Conservation (phyloP, 2,329 filamentous ascomycete genomes). For the Calonectria honghensis region DNA sequence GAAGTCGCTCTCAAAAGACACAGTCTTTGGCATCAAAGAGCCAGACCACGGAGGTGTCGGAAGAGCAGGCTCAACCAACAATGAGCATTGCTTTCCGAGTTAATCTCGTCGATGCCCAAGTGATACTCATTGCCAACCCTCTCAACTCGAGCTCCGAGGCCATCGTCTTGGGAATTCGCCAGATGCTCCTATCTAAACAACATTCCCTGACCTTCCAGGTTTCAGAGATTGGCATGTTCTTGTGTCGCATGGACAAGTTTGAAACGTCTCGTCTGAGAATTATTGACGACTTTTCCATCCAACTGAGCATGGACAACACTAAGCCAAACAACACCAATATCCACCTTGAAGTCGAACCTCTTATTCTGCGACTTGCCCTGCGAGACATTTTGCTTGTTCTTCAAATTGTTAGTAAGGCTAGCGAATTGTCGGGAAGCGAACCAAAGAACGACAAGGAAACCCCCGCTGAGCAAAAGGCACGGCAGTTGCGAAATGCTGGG, state of each 20-base stretch:
- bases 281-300: slow-evolving; percentile 95
- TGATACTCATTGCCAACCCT: slow-evolving; percentile 97
- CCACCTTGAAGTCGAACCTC: slow-evolving; percentile 89
- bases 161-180: slow-evolving; percentile 95
- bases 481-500: slow-evolving; percentile 70
- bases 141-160: slow-evolving; percentile 93
- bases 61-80: slow-evolving; percentile 55
- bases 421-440: slow-evolving; percentile 85
- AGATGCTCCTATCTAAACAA: slow-evolving; percentile 93
- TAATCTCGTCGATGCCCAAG: slow-evolving; percentile 96
- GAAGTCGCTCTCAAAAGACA: slow-evolving; percentile 58
- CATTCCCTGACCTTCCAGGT: slow-evolving; percentile 95
- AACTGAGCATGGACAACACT: slow-evolving; percentile 88
- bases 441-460: slow-evolving; percentile 64
- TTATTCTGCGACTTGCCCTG: slow-evolving; percentile 91
- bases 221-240: slow-evolving; percentile 96
- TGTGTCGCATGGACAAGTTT: slow-evolving; percentile 98
- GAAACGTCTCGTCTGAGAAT: slow-evolving; percentile 93
- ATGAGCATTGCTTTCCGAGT: slow-evolving; percentile 91
- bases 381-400: slow-evolving; percentile 95
- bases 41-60: slow-evolving; percentile 45
- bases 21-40: slow-evolving; percentile 55
- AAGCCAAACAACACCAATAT: slow-evolving; percentile 82
- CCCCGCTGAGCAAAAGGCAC: slow-evolving; percentile 72
- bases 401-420: slow-evolving; percentile 93